Percentiles rank a stretch among this genome's conserved stretches.
phyloP scores from a whole-genome alignment of 768 basidiomycete genomes.

The Pilatotrama ljubarskyi region DNA sequence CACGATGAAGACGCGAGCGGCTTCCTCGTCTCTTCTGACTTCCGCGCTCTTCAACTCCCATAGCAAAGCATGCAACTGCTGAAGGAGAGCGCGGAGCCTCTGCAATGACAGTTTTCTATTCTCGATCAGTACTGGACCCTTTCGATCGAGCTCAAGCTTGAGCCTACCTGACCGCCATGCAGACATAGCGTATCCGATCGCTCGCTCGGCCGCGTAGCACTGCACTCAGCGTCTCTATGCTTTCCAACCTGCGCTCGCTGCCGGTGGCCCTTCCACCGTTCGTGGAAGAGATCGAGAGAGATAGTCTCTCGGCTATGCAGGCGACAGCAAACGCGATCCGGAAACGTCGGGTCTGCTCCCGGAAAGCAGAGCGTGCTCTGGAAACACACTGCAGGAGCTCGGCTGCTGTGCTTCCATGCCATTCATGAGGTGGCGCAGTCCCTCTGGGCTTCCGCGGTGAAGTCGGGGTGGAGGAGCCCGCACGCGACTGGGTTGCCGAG shows the following conservation, averaged over 20 bases:
- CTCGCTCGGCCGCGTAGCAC: slow-evolving; percentile 45
- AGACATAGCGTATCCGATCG: slow-evolving; percentile 47
- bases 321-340: slow-evolving; percentile 53
- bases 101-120: slow-evolving; percentile 43
- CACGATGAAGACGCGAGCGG: slow-evolving; percentile 22
- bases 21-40: slow-evolving; percentile 38
- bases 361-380: slow-evolving; percentile 40
- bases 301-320: slow-evolving; percentile 42
- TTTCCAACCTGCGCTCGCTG: slow-evolving; percentile 8
- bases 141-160: too few relatives aligned
- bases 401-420: slow-evolving; percentile 19
- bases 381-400: slow-evolving; percentile 39
- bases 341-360: slow-evolving; percentile 33
- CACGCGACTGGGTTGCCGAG: neutral
- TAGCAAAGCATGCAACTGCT: slow-evolving; percentile 42
- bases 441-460: slow-evolving; percentile 21
- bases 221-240: slow-evolving; percentile 45
- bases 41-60: slow-evolving; percentile 30
- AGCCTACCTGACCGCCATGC: slow-evolving; percentile 49
- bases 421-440: too few relatives aligned
- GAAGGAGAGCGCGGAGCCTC: slow-evolving; percentile 41
- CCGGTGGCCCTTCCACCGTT: slow-evolving; percentile 25
- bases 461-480: slow-evolving; percentile 1
- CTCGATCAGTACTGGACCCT: neutral
- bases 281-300: neutral